Percentiles rank a stretch among this genome's conserved stretches.
Evolutionary conservation across 805 yeast species (phyloP).

Genomic region (Cyberlindnera saturnus): DNA sequence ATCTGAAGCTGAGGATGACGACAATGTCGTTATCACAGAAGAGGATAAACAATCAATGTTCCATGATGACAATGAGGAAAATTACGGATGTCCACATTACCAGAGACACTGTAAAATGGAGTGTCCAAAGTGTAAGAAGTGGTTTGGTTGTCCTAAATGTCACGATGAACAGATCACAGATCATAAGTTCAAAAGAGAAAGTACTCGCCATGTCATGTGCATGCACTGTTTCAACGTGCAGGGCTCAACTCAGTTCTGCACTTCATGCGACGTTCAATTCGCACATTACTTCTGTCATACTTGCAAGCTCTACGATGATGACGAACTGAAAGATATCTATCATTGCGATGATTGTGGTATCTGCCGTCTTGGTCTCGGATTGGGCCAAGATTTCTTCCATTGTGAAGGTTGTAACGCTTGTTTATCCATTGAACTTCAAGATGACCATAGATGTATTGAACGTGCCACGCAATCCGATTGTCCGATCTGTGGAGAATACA

Average conservation of each 20-base stretch:
- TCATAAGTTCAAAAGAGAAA: conserved; percentile 55
- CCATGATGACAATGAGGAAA: conserved; percentile 34
- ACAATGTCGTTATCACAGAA: conserved; percentile 34
- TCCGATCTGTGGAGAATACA: conserved; percentile 87
- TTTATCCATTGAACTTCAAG: conserved; percentile 68
- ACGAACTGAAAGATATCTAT: conserved; percentile 71
- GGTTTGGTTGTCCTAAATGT: conserved; percentile 82
- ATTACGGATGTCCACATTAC: conserved; percentile 79
- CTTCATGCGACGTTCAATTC: conserved; percentile 57
- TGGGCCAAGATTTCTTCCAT: conserved; percentile 86
- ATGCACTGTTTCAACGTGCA: conserved; percentile 78
- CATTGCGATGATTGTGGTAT: conserved; percentile 93
- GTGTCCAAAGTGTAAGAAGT: conserved; percentile 65
- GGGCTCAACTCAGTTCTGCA: conserved; percentile 63
- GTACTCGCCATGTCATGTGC: conserved; percentile 68
- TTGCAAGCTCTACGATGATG: conserved; percentile 82
- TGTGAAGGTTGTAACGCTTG: conserved; percentile 89
- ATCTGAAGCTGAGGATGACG: conserved; percentile 11
- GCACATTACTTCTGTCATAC: conserved; percentile 72
- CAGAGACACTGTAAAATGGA: conserved; percentile 78
- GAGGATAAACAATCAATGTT: conserved; percentile 44
- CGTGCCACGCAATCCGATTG: conserved; percentile 87
- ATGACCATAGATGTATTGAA: conserved; percentile 78
- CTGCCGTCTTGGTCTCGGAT: conserved; percentile 83
- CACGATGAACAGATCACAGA: conserved; percentile 56